Evolutionary conservation across 306 rosid species (phyloP), one percentile per base, ranked within the genome.

Genomic region (Vigna nakashimae): DNA sequence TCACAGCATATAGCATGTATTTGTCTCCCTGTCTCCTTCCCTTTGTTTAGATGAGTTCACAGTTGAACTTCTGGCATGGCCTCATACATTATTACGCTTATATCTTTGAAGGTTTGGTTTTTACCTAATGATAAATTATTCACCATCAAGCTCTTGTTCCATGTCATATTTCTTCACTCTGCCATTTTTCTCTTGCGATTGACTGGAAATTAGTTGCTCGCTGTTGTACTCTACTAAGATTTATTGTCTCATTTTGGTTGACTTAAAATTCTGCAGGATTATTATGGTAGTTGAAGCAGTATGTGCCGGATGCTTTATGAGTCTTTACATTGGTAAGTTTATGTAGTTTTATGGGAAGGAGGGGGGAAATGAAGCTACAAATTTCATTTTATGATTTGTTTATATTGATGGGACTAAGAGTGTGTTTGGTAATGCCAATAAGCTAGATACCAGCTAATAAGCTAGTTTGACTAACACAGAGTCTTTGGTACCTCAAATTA

Each of bases 271-370:
- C 52, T 85, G 82, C 98, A 92, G 99, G 96, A 83, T 85, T 76
- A 91, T 96, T 78, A 96, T 96, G 99, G 85, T 91, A 38, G 82
- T 86, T 46, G 98, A 96, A 90, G 97, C 94, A 52, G 69, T 91
- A 62, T 91, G 89, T 74, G 91, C 97, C 11, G 99, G 90, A 82
- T 90, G 96, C 50, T 96, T 92, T 82, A 85, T 91, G 90, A 86
- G 97, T 81, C 77, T 91, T 66, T 92, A 96, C 65, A 91, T 92
- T 28, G 88, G 99, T 96, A 83, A 86, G 92, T 51, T 60, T 40
- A 51, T 36, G 38, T 26, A 16, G 5, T 20, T 55, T 50, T 50
- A 5, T 17, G 26, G 26, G 58, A 34, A 11, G 3, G 12, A 8
- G 46, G 26, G 50, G 36, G 51, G 59, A 32, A 60, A 6, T 50